Evolutionary conservation across 352 stramenopile species (phyloP).

Genomic region (Halophytophthora polymorphica): DNA sequence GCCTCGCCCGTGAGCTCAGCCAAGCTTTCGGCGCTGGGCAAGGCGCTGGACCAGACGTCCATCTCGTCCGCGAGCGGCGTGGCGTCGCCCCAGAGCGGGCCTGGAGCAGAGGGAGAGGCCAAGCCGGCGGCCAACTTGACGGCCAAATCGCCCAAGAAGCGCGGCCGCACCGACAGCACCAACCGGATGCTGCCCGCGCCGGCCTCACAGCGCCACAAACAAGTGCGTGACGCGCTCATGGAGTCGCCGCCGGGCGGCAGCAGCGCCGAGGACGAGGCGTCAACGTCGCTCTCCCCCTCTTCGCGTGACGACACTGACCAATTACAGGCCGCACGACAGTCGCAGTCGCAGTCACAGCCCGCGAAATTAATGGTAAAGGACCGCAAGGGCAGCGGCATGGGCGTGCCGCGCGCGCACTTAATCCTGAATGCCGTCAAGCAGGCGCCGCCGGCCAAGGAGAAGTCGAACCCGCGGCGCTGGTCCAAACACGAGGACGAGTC

Average conservation of each 20-base stretch:
- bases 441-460: slow-evolving; percentile 76
- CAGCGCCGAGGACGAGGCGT: slow-evolving; percentile 25
- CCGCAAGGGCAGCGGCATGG: slow-evolving; percentile 70
- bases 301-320: slow-evolving; percentile 2
- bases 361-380: slow-evolving; percentile 75
- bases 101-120: slow-evolving; percentile 6
- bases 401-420: slow-evolving; percentile 59
- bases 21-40: slow-evolving; percentile 74
- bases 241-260: slow-evolving; percentile 14
- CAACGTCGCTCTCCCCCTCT: slow-evolving; percentile 13
- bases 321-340: slow-evolving; percentile 3
- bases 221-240: slow-evolving; percentile 21
- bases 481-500: slow-evolving; percentile 87
- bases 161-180: slow-evolving; percentile 80
- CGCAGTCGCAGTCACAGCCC: slow-evolving; percentile 29
- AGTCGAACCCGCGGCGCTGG: slow-evolving; percentile 81
- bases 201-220: slow-evolving; percentile 66
- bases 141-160: slow-evolving; percentile 76
- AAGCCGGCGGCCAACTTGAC: slow-evolving; percentile 18
- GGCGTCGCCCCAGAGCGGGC: slow-evolving; percentile 11
- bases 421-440: slow-evolving; percentile 78
- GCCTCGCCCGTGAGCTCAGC: slow-evolving; percentile 38
- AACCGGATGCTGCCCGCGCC: slow-evolving; percentile 71
- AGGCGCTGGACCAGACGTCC: slow-evolving; percentile 67
- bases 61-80: slow-evolving; percentile 42